phyloP scores from a whole-genome alignment of 306 rosid genomes.

The Inga oerstediana region DNA sequence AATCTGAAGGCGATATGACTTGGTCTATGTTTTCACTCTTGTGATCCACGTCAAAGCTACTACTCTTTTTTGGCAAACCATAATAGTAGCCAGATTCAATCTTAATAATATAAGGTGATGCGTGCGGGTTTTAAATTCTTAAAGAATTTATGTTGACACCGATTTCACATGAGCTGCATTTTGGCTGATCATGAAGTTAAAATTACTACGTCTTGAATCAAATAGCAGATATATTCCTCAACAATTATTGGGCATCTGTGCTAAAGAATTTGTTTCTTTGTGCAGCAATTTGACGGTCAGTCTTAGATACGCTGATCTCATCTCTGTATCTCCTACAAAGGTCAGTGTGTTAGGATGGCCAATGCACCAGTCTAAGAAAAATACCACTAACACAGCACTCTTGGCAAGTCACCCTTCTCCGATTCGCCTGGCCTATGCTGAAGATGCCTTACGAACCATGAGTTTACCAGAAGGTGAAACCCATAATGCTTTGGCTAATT shows the following conservation, averaged over 20 bases:
- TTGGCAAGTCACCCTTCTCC: conserved; percentile 55
- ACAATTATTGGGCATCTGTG: neutral
- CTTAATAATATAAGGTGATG: too few relatives aligned
- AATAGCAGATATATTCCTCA: too few relatives aligned
- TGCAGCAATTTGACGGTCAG: conserved; percentile 89
- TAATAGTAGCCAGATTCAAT: too few relatives aligned
- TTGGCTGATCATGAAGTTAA: too few relatives aligned
- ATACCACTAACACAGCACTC: conserved; percentile 31
- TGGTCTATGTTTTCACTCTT: neutral
- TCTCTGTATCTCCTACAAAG: conserved; percentile 71
- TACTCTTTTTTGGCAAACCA: too few relatives aligned
- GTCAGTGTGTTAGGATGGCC: conserved; percentile 86
- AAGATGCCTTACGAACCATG: conserved; percentile 82
- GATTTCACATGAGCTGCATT: too few relatives aligned
- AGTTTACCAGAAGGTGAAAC: conserved; percentile 85
- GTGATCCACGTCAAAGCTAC: neutral
- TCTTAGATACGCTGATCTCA: conserved; percentile 81
- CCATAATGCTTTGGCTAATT: conserved; percentile 33
- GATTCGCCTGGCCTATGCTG: conserved; percentile 76
- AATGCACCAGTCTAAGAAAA: conserved; percentile 53
- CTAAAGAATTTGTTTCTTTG: conserved; percentile 43
- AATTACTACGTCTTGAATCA: too few relatives aligned
- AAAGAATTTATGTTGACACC: too few relatives aligned
- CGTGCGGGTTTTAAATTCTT: too few relatives aligned
- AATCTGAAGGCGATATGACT: neutral